A percentile compares a stretch with the other conserved stretches of the same genome.
Conservation (phyloP, 495 filamentous ascomycete genomes). For the Annulohypoxylon stygium region DNA sequence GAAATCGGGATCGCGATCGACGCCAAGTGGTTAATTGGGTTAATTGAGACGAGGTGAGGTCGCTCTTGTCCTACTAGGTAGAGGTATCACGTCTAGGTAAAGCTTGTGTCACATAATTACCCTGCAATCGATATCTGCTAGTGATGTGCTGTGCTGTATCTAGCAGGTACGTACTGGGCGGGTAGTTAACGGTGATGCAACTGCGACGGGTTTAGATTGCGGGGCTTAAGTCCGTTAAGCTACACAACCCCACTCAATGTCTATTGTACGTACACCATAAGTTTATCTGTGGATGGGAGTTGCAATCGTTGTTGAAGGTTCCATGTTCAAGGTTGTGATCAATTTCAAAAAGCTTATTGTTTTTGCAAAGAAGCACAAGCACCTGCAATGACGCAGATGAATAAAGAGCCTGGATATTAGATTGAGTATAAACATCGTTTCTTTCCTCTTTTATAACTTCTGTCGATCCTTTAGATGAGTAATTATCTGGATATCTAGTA, state of each 20-base stretch:
- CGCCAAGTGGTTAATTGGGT: not conserved
- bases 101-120: constrained; percentile 18
- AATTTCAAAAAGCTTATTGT: not conserved
- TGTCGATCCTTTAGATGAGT: too few species aligned
- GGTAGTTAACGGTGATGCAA: not conserved
- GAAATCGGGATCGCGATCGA: not conserved
- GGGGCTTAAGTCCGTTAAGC: constrained; percentile 38
- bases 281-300: not conserved
- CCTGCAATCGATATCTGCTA: not conserved
- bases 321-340: too few species aligned
- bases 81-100: not conserved
- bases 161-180: not conserved
- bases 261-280: too few species aligned
- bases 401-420: too few species aligned
- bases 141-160: too few species aligned
- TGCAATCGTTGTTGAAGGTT: not conserved
- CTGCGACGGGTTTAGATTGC: constrained; percentile 15
- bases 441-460: too few species aligned
- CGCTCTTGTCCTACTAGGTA: constrained; percentile 5
- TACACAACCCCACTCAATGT: not conserved
- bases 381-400: too few species aligned
- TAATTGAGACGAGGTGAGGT: not conserved
- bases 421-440: too few species aligned
- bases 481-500: too few species aligned
- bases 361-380: not conserved